Evolutionary conservation across 768 basidiomycete genomes (phyloP).

Genomic region (Sistotremastrum niveocremeum): DNA sequence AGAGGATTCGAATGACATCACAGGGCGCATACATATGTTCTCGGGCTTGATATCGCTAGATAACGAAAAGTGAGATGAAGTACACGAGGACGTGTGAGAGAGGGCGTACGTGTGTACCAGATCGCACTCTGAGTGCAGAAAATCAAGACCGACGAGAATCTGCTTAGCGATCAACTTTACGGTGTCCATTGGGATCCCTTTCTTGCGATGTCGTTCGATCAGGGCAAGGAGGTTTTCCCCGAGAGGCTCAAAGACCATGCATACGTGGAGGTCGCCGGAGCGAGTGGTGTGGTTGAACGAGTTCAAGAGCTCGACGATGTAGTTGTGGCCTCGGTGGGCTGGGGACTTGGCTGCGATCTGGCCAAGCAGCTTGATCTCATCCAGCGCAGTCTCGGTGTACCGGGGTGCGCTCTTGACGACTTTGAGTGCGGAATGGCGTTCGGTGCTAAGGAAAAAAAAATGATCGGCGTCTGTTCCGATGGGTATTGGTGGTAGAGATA

Average conservation of each 20-base stretch:
- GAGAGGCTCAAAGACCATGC: slow-evolving; percentile 82
- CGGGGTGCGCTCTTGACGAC: slow-evolving; percentile 90
- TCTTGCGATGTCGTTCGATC: slow-evolving; percentile 67
- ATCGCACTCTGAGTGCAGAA: slow-evolving; percentile 85
- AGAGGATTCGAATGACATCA: slow-evolving; percentile 4
- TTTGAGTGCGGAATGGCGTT: slow-evolving; percentile 80
- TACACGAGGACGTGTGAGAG: slow-evolving; percentile 6
- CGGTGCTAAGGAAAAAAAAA: slow-evolving; percentile 29
- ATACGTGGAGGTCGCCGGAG: slow-evolving; percentile 51
- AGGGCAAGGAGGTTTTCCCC: slow-evolving; percentile 67
- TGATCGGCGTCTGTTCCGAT: slow-evolving; percentile 2
- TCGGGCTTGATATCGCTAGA: slow-evolving; percentile 72
- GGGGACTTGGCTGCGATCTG: slow-evolving; percentile 60
- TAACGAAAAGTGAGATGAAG: not conserved
- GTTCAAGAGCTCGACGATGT: slow-evolving; percentile 84
- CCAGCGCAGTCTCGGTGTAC: slow-evolving; percentile 92
- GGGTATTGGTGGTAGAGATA: slow-evolving; percentile 8
- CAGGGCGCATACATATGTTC: slow-evolving; percentile 66
- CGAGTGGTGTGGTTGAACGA: slow-evolving; percentile 72
- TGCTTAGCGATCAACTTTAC: slow-evolving; percentile 83
- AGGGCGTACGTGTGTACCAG: slow-evolving; percentile 60
- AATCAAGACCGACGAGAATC: slow-evolving; percentile 77
- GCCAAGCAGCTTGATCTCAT: slow-evolving; percentile 87
- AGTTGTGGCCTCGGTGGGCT: slow-evolving; percentile 62
- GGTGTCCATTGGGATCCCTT: slow-evolving; percentile 67